Conservation (phyloP, 2,329 filamentous ascomycete species). For the Neospermospora avenae region DNA sequence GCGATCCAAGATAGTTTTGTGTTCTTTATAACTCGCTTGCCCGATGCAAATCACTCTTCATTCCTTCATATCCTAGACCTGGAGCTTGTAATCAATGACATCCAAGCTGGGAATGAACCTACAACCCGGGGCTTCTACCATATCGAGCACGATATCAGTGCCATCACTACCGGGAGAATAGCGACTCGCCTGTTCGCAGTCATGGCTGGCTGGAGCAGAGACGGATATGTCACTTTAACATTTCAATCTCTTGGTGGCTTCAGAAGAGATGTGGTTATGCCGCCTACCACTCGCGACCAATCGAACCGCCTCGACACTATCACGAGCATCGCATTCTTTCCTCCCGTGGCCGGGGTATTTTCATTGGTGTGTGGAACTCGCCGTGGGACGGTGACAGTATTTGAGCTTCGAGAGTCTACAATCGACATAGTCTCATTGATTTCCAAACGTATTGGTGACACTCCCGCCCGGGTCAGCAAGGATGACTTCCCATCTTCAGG, state of each 20-base stretch:
- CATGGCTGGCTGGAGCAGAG: slow-evolving; percentile 19
- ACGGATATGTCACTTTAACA: slow-evolving; percentile 15
- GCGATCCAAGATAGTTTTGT: slow-evolving; percentile 24
- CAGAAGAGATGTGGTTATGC: slow-evolving; percentile 13
- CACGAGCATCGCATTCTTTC: slow-evolving; percentile 26
- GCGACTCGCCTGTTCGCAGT: slow-evolving; percentile 15
- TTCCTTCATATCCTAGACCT: slow-evolving; percentile 24
- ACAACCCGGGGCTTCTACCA: slow-evolving; percentile 18
- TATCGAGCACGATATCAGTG: slow-evolving; percentile 19
- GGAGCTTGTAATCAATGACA: background rate
- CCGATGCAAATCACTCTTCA: background rate
- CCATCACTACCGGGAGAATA: slow-evolving; percentile 19
- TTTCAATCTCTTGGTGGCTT: slow-evolving; percentile 20
- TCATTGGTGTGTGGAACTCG: slow-evolving; percentile 32
- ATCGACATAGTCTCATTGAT: slow-evolving; percentile 15
- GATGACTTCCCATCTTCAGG: slow-evolving; percentile 20
- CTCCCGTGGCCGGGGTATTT: slow-evolving; percentile 10
- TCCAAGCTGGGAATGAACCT: slow-evolving; percentile 14
- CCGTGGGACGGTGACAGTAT: slow-evolving; percentile 29
- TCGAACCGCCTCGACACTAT: slow-evolving; percentile 22
- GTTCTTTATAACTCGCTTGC: slow-evolving; percentile 27
- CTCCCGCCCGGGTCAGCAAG: slow-evolving; percentile 26
- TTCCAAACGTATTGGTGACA: slow-evolving; percentile 29
- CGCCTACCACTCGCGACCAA: background rate
- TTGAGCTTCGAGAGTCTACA: slow-evolving; percentile 19